Conservation (phyloP, 2,329 filamentous ascomycete genomes). For the Thelonectria olida region DNA sequence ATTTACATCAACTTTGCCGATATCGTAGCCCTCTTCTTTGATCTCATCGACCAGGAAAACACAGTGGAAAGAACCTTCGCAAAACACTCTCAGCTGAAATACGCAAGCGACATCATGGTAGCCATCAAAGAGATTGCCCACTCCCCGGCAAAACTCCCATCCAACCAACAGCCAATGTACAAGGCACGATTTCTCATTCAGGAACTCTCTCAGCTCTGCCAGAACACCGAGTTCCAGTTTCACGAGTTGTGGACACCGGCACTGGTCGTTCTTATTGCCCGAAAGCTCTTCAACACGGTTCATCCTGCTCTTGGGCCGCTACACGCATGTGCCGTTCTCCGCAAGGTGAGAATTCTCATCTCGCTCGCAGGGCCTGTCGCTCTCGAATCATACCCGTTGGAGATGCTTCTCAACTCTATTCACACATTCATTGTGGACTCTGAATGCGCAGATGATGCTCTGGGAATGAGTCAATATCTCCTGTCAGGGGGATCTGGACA, state of each 20-base stretch:
- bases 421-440: slow-evolving; percentile 81
- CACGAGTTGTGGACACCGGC: slow-evolving; percentile 78
- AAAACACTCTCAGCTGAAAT: slow-evolving; percentile 65
- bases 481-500: slow-evolving; percentile 73
- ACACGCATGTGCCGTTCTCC: slow-evolving; percentile 85
- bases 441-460: slow-evolving; percentile 88
- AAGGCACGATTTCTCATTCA: slow-evolving; percentile 78
- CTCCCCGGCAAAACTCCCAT: slow-evolving; percentile 72
- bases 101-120: slow-evolving; percentile 71
- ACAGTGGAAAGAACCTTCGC: slow-evolving; percentile 74
- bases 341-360: slow-evolving; percentile 85
- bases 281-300: slow-evolving; percentile 82
- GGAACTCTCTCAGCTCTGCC: slow-evolving; percentile 82
- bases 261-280: slow-evolving; percentile 76
- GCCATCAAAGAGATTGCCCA: slow-evolving; percentile 76
- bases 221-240: slow-evolving; percentile 72
- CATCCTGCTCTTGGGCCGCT: slow-evolving; percentile 86
- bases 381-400: slow-evolving; percentile 81
- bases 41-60: slow-evolving; percentile 80
- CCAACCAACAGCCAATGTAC: slow-evolving; percentile 89
- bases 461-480: slow-evolving; percentile 88
- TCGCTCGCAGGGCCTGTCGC: slow-evolving; percentile 79
- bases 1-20: slow-evolving; percentile 78
- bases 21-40: slow-evolving; percentile 80
- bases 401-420: slow-evolving; percentile 88